A percentile compares a stretch with the other conserved stretches of the same genome.
Evolutionary conservation across 257 asterid genomes (phyloP).

Genomic region (Primulina eburnea): DNA sequence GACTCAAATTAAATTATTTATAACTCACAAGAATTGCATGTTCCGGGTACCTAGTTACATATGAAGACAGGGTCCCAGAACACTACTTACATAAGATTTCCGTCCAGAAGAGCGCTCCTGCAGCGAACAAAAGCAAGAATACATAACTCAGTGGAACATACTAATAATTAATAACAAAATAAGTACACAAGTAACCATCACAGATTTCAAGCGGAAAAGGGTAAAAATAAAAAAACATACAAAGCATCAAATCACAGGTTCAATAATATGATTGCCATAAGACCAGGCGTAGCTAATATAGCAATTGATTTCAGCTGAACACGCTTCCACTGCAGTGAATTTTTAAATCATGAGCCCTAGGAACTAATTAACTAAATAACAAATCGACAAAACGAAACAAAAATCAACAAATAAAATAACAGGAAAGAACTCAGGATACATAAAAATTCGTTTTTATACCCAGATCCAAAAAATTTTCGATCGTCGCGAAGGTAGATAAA

Average conservation of each 20-base stretch:
- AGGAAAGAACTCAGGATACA: not conserved
- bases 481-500: conserved; percentile 12
- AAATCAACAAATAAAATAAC: not conserved
- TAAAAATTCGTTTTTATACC: not conserved
- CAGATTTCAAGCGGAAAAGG: not conserved
- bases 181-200: not conserved
- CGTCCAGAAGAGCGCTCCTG: conserved; percentile 81
- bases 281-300: not conserved
- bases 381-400: conserved; percentile 1
- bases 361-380: not conserved
- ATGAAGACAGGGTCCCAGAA: conserved; percentile 11
- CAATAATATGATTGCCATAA: not conserved
- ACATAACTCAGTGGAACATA: conserved; percentile 24
- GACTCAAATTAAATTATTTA: no score
- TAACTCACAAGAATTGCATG: no score
- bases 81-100: conserved; percentile 82
- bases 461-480: conserved; percentile 12
- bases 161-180: not conserved
- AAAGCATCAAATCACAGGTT: conserved; percentile 1
- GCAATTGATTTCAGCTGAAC: not conserved
- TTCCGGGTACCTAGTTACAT: no score
- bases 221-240: not conserved
- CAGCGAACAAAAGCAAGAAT: conserved; percentile 6
- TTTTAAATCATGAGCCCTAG: conserved; percentile 23
- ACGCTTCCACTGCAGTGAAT: not conserved